Evolutionary conservation across 352 stramenopile genomes (phyloP).

Genomic region (Globisporangium megalacanthum): DNA sequence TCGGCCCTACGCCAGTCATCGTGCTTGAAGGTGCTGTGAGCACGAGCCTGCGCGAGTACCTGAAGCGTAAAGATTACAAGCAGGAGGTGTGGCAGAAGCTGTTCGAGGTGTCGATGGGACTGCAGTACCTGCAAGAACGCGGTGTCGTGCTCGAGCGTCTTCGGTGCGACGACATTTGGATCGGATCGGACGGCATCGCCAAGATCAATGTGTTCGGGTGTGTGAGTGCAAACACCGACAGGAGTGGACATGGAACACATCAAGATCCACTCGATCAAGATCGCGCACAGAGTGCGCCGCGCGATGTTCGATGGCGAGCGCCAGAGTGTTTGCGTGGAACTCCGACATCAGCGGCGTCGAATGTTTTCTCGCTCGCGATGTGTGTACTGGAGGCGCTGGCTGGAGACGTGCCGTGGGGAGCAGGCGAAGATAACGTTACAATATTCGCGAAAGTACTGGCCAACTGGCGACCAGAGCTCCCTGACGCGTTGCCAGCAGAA

Average conservation of each 20-base stretch:
- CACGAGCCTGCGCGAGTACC: conserved; percentile 3
- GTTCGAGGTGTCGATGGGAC: conserved; percentile 15
- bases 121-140: conserved; percentile 23
- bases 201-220: too few relatives aligned
- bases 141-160: neutral
- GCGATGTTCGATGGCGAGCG: conserved; percentile 1
- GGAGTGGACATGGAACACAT: neutral
- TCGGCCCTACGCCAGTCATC: neutral
- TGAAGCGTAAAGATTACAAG: neutral
- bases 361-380: conserved; percentile 5
- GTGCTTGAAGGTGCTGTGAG: neutral
- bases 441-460: neutral
- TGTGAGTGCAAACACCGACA: neutral
- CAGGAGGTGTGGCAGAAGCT: conserved; percentile 3
- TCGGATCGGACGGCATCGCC: conserved; percentile 1
- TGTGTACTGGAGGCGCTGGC: conserved; percentile 5
- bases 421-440: neutral
- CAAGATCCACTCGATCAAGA: neutral
- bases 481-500: neutral
- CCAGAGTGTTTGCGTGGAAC: neutral
- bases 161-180: conserved; percentile 2
- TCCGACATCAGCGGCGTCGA: neutral
- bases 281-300: too few relatives aligned
- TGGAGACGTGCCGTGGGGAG: too few relatives aligned
- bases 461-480: neutral